Conservation (phyloP, 2,329 filamentous ascomycete genomes). For the Cordyceps javanica region DNA sequence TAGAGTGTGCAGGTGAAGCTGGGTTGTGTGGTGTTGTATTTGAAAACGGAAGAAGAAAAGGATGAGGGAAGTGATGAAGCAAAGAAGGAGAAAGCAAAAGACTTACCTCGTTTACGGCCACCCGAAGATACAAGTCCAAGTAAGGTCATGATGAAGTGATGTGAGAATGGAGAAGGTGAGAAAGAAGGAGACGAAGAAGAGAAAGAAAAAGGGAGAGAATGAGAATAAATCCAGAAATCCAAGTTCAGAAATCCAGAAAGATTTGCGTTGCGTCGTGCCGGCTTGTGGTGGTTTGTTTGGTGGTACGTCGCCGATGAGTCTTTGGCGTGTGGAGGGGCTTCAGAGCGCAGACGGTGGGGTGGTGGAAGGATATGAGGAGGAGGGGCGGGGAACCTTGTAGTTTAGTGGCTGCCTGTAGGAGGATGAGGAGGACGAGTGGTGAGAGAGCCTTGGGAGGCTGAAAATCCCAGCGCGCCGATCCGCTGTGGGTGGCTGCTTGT, state of each 20-base stretch:
- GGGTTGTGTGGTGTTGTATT: not conserved
- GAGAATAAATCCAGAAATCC: too few relatives aligned
- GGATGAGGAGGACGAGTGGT: too few relatives aligned
- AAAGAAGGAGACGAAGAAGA: not conserved
- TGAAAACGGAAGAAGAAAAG: not conserved
- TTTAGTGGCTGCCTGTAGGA: not conserved
- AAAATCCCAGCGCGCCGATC: not conserved
- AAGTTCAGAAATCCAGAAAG: too few relatives aligned
- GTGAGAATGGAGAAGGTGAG: not conserved
- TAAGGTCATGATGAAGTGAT: conserved; percentile 3
- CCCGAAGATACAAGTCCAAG: conserved; percentile 8
- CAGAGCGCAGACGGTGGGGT: too few relatives aligned
- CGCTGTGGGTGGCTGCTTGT: too few relatives aligned
- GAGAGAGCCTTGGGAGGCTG: not conserved
- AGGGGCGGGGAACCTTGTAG: not conserved
- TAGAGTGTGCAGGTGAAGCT: not conserved
- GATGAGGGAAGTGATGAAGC: too few relatives aligned
- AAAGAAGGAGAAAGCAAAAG: too few relatives aligned
- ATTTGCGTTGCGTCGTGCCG: not conserved
- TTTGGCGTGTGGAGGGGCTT: not conserved
- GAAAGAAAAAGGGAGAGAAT: not conserved
- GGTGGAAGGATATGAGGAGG: too few relatives aligned
- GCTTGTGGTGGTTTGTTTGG: not conserved
- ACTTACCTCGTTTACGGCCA: conserved; percentile 3
- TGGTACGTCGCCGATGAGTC: not conserved